Evolutionary conservation across 176 grass and related monocot genomes (phyloP).

Genomic region (Phragmites australis): DNA sequence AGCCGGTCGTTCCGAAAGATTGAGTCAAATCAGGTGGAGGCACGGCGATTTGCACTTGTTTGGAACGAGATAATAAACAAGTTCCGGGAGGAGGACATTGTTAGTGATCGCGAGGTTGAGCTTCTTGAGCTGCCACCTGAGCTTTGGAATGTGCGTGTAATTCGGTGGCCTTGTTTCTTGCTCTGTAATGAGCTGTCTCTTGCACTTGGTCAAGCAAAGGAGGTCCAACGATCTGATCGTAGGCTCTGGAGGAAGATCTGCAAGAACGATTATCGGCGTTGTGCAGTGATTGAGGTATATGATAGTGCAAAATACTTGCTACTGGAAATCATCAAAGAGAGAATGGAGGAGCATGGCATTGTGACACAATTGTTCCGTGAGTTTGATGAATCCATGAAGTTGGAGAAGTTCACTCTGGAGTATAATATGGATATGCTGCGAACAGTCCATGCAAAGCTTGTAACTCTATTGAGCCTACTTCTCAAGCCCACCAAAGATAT

Average conservation of each 20-base stretch:
- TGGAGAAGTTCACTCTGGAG: constrained; percentile 73
- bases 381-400: constrained; percentile 65
- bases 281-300: constrained; percentile 85
- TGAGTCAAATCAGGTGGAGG: constrained; percentile 79
- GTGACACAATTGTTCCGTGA: constrained; percentile 59
- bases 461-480: constrained; percentile 54
- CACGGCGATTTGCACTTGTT: constrained; percentile 71
- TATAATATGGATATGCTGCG: constrained; percentile 70
- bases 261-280: constrained; percentile 91
- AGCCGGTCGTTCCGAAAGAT: constrained; percentile 85
- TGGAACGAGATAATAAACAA: constrained; percentile 94
- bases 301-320: constrained; percentile 81
- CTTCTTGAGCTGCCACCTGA: constrained; percentile 83
- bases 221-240: constrained; percentile 53
- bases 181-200: constrained; percentile 86
- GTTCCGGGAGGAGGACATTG: constrained; percentile 93
- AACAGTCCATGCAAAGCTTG: constrained; percentile 62
- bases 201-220: constrained; percentile 85
- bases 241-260: constrained; percentile 85
- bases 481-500: constrained; percentile 62
- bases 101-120: constrained; percentile 75
- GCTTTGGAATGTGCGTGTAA: constrained; percentile 82
- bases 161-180: constrained; percentile 95
- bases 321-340: constrained; percentile 66
- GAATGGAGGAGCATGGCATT: constrained; percentile 66